Base-by-base conservation (phyloP, 169 alveolate species). In the Plasmodium gonderi region DNA sequence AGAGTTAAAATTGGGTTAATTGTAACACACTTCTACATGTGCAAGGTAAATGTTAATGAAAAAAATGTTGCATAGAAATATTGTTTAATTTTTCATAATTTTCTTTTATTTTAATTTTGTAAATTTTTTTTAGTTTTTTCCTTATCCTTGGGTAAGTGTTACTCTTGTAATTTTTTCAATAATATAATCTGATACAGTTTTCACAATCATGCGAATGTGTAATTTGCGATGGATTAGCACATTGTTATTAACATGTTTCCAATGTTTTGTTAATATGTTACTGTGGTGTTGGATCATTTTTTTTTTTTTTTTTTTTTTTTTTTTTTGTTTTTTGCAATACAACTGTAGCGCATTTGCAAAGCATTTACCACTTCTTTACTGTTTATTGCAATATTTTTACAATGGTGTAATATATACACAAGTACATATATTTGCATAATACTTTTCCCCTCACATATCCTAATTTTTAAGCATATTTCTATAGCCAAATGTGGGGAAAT, bases 381-480 rank as follows among this genome's bases (percentile, higher is more conserved):
- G n/a, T n/a, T n/a, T n/a, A n/a, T n/a, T n/a, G n/a, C n/a, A n/a
- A n/a, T n/a, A n/a, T n/a, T n/a, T n/a, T n/a, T n/a, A n/a, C n/a
- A n/a, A n/a, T n/a, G n/a, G n/a, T 60, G 72, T 36, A 60, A 60
- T 20, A 68, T 44, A 54, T 45, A 64, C 69, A 29, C 26, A 20
- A 5, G 69, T n/a, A 26, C 26, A 79, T 68, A 79, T 79, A 51
- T 31, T 49, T 40, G 67, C 54, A 40, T 26, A 38, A 17, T 17
- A 42, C 81, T 14, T 75, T 49, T 29, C 14, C 38, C 89, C 23
- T 47, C 40, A n/a, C 14, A 12, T 26, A 77, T 31, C 54, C 49
- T 17, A 60, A n/a, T n/a, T n/a, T 77, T 3, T 12, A 33, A n/a
- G 26, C 72, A 77, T 77, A 77, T 77, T 77, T 77, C 85, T 77